Evolutionary conservation across 2,329 filamentous ascomycete genomes (phyloP), one percentile per base, ranked within the genome.

Genomic region (Penicillium occitanis): DNA sequence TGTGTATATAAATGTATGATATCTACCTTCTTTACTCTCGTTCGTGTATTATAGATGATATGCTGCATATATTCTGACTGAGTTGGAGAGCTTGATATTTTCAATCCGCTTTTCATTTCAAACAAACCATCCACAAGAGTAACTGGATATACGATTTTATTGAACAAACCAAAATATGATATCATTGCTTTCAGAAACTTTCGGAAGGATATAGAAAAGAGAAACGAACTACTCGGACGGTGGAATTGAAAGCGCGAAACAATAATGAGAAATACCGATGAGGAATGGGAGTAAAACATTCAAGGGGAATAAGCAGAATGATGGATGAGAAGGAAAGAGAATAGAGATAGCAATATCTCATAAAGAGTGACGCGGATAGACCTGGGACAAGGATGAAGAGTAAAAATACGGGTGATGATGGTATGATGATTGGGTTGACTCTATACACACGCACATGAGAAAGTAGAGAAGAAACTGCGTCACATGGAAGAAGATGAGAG

Each of bases 151-250:
- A 60, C 57, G 57, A 28, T 30, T 42, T 60, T 46, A 28, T 44
- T 30, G 7, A 60, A 60, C 37, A 60, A 60, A 46, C 37, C 37
- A 60, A 60, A 60, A 42, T 17, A 60, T 60, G 57, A 60, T 60
- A 46, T 44, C 35, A 60, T 60, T 60, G 57, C 37, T 30, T 30
- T 44, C 35, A 46, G 14, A 1, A 13, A 28, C 10, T 59, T 37
- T 59, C 37, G 35, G 33, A 17, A 17, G 55, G 33, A 59, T 59
- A 59, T 59, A 59, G 11, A n/a, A 40, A 22, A 58, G 13, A 13
- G 30, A 22, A 33, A 30, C 8, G 19, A 17, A 33, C 50, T 53
- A 60, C 37, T 46, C 11, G 6, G 11, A 46, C 22, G 22, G 3
- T 44, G 40, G 25, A 35, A 10, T n/a, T n/a, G 40, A 46, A 28